A percentile compares a stretch with the other conserved stretches of the same genome.
Conservation (phyloP, 768 basidiomycete genomes). For the Hygrophoropsis aurantiaca region DNA sequence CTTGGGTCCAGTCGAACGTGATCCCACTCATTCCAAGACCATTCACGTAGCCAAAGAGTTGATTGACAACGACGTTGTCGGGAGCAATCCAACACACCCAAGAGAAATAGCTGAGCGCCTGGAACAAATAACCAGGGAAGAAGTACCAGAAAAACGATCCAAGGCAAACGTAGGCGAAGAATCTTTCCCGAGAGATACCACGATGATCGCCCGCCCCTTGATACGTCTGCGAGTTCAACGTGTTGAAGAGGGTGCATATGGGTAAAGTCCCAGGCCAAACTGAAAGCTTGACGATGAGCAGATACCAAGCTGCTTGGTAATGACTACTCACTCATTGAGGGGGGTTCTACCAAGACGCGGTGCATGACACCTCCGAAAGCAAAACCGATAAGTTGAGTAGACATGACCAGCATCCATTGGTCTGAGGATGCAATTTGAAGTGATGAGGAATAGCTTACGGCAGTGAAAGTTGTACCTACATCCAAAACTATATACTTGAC, state of each 20-base stretch:
- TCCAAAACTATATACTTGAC: constrained; percentile 34
- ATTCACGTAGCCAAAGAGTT: constrained; percentile 27
- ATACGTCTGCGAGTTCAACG: constrained; percentile 60
- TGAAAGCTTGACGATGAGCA: constrained; percentile 16
- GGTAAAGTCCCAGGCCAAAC: constrained; percentile 70
- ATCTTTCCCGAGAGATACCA: constrained; percentile 65
- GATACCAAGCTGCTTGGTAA: neutral
- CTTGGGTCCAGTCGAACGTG: constrained; percentile 42
- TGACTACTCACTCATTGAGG: constrained; percentile 50
- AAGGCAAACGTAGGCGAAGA: constrained; percentile 64
- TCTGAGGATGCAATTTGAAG: constrained; percentile 12
- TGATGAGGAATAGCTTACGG: constrained; percentile 5
- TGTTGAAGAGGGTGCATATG: constrained; percentile 64
- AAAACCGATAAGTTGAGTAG: constrained; percentile 11
- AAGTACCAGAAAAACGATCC: constrained; percentile 24
- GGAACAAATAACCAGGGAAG: constrained; percentile 39
- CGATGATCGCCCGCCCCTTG: constrained; percentile 56
- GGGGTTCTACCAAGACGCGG: constrained; percentile 57
- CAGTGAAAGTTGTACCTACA: constrained; percentile 24
- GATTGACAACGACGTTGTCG: constrained; percentile 37
- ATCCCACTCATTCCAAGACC: constrained; percentile 35
- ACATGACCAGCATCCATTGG: constrained; percentile 12
- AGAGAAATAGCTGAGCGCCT: constrained; percentile 32
- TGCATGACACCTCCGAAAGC: constrained; percentile 23
- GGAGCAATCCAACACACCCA: constrained; percentile 50